Conservation (phyloP, 345 rosid genomes). For the Trapa bicornis region DNA sequence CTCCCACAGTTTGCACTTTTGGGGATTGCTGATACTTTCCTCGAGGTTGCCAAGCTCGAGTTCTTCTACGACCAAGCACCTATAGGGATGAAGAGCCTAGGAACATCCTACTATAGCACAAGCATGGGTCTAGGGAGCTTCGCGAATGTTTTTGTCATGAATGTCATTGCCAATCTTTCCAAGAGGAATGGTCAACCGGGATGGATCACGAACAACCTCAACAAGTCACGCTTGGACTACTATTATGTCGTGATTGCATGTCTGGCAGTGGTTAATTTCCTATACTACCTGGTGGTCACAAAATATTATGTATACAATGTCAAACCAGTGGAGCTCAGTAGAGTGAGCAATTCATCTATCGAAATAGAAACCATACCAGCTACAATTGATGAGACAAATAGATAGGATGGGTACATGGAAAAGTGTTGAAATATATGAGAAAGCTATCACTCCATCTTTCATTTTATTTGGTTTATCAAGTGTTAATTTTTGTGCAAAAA, state of each 20-base stretch:
- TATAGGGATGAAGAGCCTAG: conserved; percentile 66
- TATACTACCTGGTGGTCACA: conserved; percentile 44
- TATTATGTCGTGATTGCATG: conserved; percentile 44
- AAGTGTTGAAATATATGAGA: no score
- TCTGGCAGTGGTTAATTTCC: conserved; percentile 39
- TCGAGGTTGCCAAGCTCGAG: conserved; percentile 65
- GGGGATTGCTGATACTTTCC: conserved; percentile 61
- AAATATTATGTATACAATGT: conserved; percentile 41
- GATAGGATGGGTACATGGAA: no score
- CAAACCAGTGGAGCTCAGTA: conserved; percentile 17
- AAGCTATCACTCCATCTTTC: no score
- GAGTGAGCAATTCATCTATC: not conserved
- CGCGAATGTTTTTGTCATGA: conserved; percentile 45
- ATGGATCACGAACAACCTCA: conserved; percentile 66
- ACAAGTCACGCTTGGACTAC: conserved; percentile 50
- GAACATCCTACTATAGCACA: conserved; percentile 53
- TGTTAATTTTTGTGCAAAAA: no score
- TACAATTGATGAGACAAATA: not conserved
- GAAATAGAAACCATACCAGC: conserved; percentile 5
- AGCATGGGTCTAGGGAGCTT: conserved; percentile 58
- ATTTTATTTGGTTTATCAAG: no score
- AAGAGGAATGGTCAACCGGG: conserved; percentile 32
- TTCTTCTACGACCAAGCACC: conserved; percentile 89
- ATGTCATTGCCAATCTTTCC: conserved; percentile 33
- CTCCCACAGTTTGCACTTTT: conserved; percentile 58